A percentile compares a stretch with the other conserved stretches of the same genome.
phyloP scores from a whole-genome alignment of 2,329 filamentous ascomycete genomes.

The Pleochaeta shiraiana region DNA sequence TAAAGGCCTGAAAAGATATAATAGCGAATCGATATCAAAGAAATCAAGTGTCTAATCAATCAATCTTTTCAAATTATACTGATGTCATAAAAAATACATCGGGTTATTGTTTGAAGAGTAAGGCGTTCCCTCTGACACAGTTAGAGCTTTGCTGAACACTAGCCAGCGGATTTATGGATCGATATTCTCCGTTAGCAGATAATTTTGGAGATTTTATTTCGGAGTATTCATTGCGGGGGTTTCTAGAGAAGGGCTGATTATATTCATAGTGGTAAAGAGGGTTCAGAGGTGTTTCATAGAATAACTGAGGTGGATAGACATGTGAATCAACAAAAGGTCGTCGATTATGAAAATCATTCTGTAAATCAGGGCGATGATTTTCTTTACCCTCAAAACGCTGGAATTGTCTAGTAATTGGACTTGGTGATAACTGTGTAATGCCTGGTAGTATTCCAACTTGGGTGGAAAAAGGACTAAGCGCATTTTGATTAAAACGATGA shows the following conservation, averaged over 20 bases:
- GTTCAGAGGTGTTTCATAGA: slow-evolving; percentile 13
- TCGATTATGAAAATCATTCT: slow-evolving; percentile 8
- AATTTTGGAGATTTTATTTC: slow-evolving; percentile 3
- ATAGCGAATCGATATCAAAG: too few species aligned
- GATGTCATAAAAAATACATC: too few species aligned
- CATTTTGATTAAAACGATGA: slow-evolving; percentile 13
- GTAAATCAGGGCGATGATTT: slow-evolving; percentile 9
- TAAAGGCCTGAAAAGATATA: too few species aligned
- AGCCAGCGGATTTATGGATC: slow-evolving; percentile 4
- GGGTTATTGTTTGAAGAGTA: neutral
- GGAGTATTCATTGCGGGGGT: neutral
- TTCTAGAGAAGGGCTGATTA: slow-evolving; percentile 9
- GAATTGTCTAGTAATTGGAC: slow-evolving; percentile 9
- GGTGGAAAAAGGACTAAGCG: slow-evolving; percentile 9
- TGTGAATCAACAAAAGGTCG: slow-evolving; percentile 10
- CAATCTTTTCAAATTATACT: too few species aligned
- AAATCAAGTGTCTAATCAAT: too few species aligned
- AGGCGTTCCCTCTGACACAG: neutral
- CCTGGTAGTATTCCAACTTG: slow-evolving; percentile 3
- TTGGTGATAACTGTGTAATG: slow-evolving; percentile 11
- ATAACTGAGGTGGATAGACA: slow-evolving; percentile 13
- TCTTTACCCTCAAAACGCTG: slow-evolving; percentile 11
- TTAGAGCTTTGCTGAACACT: neutral
- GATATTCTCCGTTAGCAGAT: neutral
- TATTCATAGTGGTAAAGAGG: slow-evolving; percentile 15